Base-by-base conservation (phyloP, 2,329 filamentous ascomycete species). In the Monosporascus sp. region DNA sequence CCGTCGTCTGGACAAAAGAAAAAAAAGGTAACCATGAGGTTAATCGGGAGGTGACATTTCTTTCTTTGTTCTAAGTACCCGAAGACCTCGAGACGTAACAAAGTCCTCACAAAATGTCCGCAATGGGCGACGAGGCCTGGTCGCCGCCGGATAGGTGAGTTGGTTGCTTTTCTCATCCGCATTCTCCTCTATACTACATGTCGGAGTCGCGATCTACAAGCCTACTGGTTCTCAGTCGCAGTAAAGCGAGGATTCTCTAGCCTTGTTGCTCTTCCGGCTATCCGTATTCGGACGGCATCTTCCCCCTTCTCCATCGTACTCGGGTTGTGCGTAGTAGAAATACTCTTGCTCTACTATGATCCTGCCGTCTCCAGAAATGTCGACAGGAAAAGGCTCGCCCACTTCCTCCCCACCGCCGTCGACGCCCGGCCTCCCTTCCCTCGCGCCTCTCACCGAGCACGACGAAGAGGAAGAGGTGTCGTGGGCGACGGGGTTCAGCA, bases 131-230 rank as follows among this genome's bases (percentile, higher is more conserved):
- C 24, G 20, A 22, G 43, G 11, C 11, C 17, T 46, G 43, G 43
- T 61, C 58, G 37, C 55, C 56, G 38, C 64, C 62, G 50, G 58
- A 65, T 59, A 63, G 65, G 65, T 67, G 61, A 63, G 64, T 55
- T 49, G 8, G 35, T 48, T 44, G 41, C 49, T 49, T 55, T 58
- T 59, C 48, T 55, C 43, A 26, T 48, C 54, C 55, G 15, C 37
- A 31, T 46, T 43, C 37, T 37, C 22, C 18, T 38, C 48, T 22
- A 53, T 35, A 20, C 49, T 50, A n/a, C 44, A 44, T 52, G 40
- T 49, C 24, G 37, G 22, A 40, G 24, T 9, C 24, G 18, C 26
- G n/a, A 31, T 37, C 7, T n/a, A 50, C 45, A 51, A 37, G 49
- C 22, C 45, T 15, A 11, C 11, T 9, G 28, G 28, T 14, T 31